Conservation (phyloP, 1,284 basidiomycete genomes). For the Rhodotorula glutinis region DNA sequence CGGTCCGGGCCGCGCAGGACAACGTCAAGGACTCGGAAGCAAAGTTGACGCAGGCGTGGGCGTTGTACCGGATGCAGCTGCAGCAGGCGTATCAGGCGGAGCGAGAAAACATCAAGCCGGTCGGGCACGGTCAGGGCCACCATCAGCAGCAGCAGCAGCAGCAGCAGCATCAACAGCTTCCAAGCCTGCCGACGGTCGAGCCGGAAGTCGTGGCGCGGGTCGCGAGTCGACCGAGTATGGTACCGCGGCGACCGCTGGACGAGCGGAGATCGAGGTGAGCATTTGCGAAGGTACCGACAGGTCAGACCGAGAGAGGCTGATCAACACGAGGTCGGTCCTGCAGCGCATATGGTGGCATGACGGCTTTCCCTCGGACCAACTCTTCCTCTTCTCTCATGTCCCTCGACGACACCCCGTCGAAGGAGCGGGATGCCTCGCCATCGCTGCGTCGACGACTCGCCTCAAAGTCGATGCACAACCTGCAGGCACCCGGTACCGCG, state of each 20-base stretch:
- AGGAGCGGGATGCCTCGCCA: slow-evolving; percentile 16
- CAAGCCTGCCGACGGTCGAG: slow-evolving; percentile 14
- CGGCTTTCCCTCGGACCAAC: slow-evolving; percentile 32
- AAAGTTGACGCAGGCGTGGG: slow-evolving; percentile 21
- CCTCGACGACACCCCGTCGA: slow-evolving; percentile 43
- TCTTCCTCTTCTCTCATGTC: slow-evolving; percentile 43
- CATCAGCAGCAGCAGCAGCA: background rate
- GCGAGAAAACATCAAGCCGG: slow-evolving; percentile 19
- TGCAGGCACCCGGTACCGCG: slow-evolving; percentile 26
- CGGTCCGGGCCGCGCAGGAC: slow-evolving; percentile 15
- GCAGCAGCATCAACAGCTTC: background rate
- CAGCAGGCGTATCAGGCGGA: slow-evolving; percentile 17
- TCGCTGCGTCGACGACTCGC: slow-evolving; percentile 39
- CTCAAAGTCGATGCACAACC: slow-evolving; percentile 43
- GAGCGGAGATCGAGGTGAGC: slow-evolving; percentile 39
- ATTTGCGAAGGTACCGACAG: background rate
- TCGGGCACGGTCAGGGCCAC: too few relatives aligned
- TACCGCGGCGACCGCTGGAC: slow-evolving; percentile 42
- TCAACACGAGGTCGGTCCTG: background rate
- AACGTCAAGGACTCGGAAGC: slow-evolving; percentile 24
- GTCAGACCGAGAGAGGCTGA: background rate
- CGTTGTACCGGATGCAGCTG: slow-evolving; percentile 15
- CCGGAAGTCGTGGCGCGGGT: slow-evolving; percentile 34
- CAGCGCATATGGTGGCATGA: slow-evolving; percentile 5
- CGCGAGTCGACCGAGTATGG: slow-evolving; percentile 43